A percentile compares a stretch with the other conserved stretches of the same genome.
Evolutionary conservation across 495 filamentous ascomycete genomes (phyloP).

Genomic region (Annulohypoxylon bovei): DNA sequence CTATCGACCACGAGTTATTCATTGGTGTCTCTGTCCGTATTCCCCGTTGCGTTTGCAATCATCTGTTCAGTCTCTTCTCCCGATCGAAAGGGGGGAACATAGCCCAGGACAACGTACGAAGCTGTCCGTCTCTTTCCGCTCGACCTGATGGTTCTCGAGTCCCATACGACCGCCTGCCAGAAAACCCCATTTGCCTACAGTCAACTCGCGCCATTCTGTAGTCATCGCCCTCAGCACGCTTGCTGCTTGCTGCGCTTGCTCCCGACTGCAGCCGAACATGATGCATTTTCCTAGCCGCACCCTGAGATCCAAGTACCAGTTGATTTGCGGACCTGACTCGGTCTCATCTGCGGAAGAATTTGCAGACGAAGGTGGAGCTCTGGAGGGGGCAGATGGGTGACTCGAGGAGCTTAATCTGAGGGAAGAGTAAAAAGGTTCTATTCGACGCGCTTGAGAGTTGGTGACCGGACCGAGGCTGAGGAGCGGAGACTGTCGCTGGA

Average conservation of each 20-base stretch:
- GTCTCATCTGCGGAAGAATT: conserved; percentile 15
- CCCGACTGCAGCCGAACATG: conserved; percentile 72
- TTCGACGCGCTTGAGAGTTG: background rate
- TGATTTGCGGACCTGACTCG: conserved; percentile 48
- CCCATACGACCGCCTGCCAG: conserved; percentile 73
- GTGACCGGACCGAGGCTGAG: background rate
- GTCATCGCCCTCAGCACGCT: conserved; percentile 69
- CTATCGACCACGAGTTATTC: conserved; percentile 37
- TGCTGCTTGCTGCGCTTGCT: conserved; percentile 70
- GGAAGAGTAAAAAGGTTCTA: background rate
- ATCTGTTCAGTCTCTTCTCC: background rate
- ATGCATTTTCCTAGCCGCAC: conserved; percentile 83
- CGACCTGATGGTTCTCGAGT: conserved; percentile 75
- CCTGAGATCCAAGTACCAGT: conserved; percentile 83
- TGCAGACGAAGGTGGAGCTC: background rate
- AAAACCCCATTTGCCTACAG: conserved; percentile 84
- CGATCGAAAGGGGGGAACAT: background rate
- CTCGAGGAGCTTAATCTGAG: background rate
- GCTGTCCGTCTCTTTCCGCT: conserved; percentile 89
- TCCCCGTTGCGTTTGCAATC: background rate
- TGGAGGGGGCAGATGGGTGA: background rate
- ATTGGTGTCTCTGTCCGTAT: conserved; percentile 5
- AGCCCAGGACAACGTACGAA: conserved; percentile 52
- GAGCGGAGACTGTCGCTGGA: conserved; percentile 8
- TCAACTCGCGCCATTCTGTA: conserved; percentile 78